These are phyloP conservation scores for Hericium erinaceus DNA, from an alignment of 768 basidiomycete species.

Conservation along the genomic window DNA sequence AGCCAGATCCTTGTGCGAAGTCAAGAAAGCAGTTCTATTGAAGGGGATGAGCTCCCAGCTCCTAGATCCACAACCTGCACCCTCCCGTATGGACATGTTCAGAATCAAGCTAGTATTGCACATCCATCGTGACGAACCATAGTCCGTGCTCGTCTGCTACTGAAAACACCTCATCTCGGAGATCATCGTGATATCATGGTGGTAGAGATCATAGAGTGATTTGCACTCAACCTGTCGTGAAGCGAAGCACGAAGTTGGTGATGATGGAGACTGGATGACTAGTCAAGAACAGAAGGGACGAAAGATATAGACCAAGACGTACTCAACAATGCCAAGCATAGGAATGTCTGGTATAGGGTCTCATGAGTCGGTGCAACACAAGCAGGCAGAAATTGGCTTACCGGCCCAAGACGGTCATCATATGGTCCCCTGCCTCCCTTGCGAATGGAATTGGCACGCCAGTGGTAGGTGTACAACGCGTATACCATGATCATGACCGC, in stretches of 20 bases:
- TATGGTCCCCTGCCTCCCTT: conserved; percentile 89
- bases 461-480: conserved; percentile 91
- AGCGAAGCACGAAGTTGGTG: conserved; percentile 79
- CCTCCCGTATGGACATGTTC: no score
- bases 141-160: no score
- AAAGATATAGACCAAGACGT: conserved; percentile 15
- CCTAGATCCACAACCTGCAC: no score
- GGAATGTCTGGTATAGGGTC: conserved; percentile 47
- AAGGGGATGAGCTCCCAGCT: no score
- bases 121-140: no score
- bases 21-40: no score
- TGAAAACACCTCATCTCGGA: no score
- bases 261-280: conserved; percentile 59
- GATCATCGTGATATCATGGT: no score
- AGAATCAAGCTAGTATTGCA: no score
- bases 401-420: conserved; percentile 92
- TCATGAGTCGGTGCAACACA: conserved; percentile 6
- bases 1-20: no score
- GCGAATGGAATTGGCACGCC: conserved; percentile 90
- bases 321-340: conserved; percentile 79
- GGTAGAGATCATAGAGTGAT: no score
- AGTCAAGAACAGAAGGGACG: background rate
- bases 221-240: conserved; percentile 29
- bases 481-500: conserved; percentile 98
- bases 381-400: conserved; percentile 36